A percentile compares a stretch with the other conserved stretches of the same genome.
Conservation (phyloP, 2,329 filamentous ascomycete species). For the Fusarium sp. region DNA sequence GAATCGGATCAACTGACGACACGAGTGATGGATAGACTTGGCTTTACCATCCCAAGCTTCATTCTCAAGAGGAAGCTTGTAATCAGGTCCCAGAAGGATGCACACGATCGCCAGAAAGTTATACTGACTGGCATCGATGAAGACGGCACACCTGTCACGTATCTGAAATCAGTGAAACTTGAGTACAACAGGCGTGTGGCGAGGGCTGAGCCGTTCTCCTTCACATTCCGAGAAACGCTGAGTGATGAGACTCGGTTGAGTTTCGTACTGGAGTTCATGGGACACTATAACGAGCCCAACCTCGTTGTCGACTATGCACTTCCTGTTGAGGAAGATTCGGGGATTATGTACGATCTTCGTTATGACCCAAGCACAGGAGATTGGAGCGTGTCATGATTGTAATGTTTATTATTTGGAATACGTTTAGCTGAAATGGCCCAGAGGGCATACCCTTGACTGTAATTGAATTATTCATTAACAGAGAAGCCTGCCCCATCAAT, state of each 20-base stretch:
- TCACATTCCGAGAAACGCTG: constrained; percentile 51
- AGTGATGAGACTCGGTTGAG: constrained; percentile 46
- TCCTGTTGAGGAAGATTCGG: rapidly evolving
- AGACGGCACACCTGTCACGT: constrained; percentile 57
- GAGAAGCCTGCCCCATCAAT: too few species aligned
- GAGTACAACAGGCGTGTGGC: constrained; percentile 53
- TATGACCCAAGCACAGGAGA: constrained; percentile 27
- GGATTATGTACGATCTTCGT: constrained; percentile 19
- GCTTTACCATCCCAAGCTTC: constrained; percentile 54
- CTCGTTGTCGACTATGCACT: constrained; percentile 36
- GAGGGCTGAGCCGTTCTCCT: constrained; percentile 54
- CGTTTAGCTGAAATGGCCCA: too few species aligned
- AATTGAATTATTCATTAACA: too few species aligned
- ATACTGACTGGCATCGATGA: constrained; percentile 54
- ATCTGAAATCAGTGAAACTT: constrained; percentile 57
- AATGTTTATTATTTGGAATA: not conserved
- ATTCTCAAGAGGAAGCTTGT: constrained; percentile 53
- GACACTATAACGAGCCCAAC: constrained; percentile 60
- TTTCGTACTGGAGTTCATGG: constrained; percentile 62
- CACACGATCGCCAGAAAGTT: constrained; percentile 46
- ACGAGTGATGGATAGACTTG: constrained; percentile 56
- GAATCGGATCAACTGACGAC: constrained; percentile 57
- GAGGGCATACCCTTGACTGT: too few species aligned
- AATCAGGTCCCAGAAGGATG: constrained; percentile 44
- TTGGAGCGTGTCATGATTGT: constrained; percentile 16